phyloP scores from a whole-genome alignment of 768 basidiomycete species.

The Russula ochroleuca region DNA sequence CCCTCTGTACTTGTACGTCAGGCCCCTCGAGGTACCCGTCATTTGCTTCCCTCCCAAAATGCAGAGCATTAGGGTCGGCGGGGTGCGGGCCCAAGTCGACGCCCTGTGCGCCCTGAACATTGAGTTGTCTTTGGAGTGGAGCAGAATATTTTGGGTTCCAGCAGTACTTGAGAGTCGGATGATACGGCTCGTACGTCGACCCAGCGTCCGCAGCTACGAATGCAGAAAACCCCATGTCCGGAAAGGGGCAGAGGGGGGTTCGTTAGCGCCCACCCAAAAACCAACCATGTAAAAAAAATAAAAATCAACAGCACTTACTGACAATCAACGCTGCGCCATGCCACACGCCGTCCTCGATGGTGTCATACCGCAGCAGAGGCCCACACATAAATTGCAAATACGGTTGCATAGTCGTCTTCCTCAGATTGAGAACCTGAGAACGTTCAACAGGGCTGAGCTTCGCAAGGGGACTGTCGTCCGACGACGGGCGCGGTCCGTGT shows the following conservation, averaged over 20 bases:
- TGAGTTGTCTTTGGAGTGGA: slow-evolving; percentile 10
- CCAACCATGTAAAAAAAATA: neutral
- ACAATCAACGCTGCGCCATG: slow-evolving; percentile 86
- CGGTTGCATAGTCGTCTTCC: slow-evolving; percentile 68
- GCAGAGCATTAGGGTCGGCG: slow-evolving; percentile 59
- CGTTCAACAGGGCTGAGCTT: slow-evolving; percentile 60
- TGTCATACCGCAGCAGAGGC: slow-evolving; percentile 86
- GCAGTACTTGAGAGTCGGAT: slow-evolving; percentile 61
- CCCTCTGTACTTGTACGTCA: slow-evolving; percentile 40
- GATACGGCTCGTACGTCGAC: slow-evolving; percentile 72
- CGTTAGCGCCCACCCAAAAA: slow-evolving; percentile 2
- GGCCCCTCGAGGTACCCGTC: slow-evolving; percentile 19
- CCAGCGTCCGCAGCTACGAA: slow-evolving; percentile 68
- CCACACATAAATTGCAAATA: slow-evolving; percentile 91
- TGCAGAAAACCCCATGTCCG: too few species aligned
- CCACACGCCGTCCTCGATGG: slow-evolving; percentile 81
- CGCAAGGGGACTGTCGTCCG: slow-evolving; percentile 39
- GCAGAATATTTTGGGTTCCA: slow-evolving; percentile 60
- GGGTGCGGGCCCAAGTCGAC: slow-evolving; percentile 69
- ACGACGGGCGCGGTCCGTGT: slow-evolving; percentile 11
- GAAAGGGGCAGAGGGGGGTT: too few species aligned
- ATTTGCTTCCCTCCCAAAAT: slow-evolving; percentile 26
- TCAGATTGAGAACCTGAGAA: slow-evolving; percentile 44
- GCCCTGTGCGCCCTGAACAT: slow-evolving; percentile 33
- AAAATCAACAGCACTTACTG: slow-evolving; percentile 47